Percentiles rank a stretch among this genome's conserved stretches.
Evolutionary conservation across 495 filamentous ascomycete species (phyloP).

Genomic region (Chaetomium fimeti): DNA sequence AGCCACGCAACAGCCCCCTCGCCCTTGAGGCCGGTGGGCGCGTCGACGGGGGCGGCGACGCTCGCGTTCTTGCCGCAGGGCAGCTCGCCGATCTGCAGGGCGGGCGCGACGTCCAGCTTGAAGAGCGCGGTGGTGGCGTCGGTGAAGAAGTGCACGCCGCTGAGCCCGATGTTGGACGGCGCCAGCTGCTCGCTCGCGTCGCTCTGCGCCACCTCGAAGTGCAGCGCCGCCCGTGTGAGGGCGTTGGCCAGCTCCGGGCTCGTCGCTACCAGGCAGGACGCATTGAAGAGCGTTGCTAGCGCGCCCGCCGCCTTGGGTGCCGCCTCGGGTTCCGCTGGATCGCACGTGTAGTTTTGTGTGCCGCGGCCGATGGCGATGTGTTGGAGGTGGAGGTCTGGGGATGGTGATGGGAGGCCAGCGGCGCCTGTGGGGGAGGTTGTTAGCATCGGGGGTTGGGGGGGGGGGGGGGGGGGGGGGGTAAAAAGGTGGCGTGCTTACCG

Average conservation of each 20-base stretch:
- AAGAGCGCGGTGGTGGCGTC: constrained; percentile 71
- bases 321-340: constrained; percentile 52
- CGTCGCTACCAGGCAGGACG: constrained; percentile 69
- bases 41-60: constrained; percentile 57
- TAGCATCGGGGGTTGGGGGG: constrained; percentile 4
- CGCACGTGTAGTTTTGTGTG: constrained; percentile 91
- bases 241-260: constrained; percentile 60
- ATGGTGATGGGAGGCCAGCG: constrained; percentile 55
- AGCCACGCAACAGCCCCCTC: constrained; percentile 71
- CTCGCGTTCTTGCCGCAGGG: constrained; percentile 58
- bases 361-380: constrained; percentile 86
- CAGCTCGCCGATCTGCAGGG: constrained; percentile 57
- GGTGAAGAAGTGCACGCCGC: constrained; percentile 80
- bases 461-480: constrained; percentile 1
- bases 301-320: constrained; percentile 69
- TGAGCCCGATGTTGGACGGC: constrained; percentile 58
- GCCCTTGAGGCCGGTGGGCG: constrained; percentile 50
- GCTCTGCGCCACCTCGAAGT: constrained; percentile 49
- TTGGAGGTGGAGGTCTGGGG: constrained; percentile 57
- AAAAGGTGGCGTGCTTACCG: constrained; percentile 30
- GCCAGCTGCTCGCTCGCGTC: constrained; percentile 39
- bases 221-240: constrained; percentile 55
- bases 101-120: constrained; percentile 56
- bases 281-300: constrained; percentile 83
- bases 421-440: constrained; percentile 32